Evolutionary conservation across 306 rosid species (phyloP), one percentile per base, ranked within the genome.

Genomic region (Gastrolobium villosum): DNA sequence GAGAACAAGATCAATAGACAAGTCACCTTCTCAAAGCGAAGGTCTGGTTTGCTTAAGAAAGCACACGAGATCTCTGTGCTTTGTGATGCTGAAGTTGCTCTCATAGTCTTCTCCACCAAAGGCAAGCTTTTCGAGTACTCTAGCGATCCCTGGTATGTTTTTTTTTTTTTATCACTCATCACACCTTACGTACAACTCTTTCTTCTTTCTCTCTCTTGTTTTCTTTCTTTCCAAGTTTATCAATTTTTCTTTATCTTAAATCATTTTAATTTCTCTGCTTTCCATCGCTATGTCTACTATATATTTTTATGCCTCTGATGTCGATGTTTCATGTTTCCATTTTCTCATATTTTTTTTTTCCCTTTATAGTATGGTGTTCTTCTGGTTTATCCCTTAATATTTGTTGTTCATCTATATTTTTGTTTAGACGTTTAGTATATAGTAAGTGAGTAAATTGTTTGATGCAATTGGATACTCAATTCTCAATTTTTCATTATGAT

Each of bases 1-100:
- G 98, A 93, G 86, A 93, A 93, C 90, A 91, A 89, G 87, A 87
- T 93, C 85, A 91, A 89, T 14, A 83, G 97, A 74, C 98, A 93
- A 53, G 98, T 93, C 7, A 93, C 98, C 3, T 93, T 93, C 82
- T 89, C 97, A 0, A 93, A 93, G 84, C 88, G 98, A 13, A 88
- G 95, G 69, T 59, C 90, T 0, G 97, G 98, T 52, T 54, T 93
- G 57, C 70, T 93, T 4, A 93, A 93, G 93, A 93, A 93, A 81
- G 95, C 98, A 2, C 82, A 83, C 36, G 98, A 91, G 81, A 91
- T 93, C 87, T 91, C 98, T 5, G 93, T 93, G 37, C 97, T 93
- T 35, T 91, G 98, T 52, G 98, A 93, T 78, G 96, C 98, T 53
- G 98, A 93, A 79, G 97, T 93, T 0, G 97, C 93, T 68, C 82